phyloP scores from a whole-genome alignment of 1,139 yeast species.

The Blastobotrys elegans region DNA sequence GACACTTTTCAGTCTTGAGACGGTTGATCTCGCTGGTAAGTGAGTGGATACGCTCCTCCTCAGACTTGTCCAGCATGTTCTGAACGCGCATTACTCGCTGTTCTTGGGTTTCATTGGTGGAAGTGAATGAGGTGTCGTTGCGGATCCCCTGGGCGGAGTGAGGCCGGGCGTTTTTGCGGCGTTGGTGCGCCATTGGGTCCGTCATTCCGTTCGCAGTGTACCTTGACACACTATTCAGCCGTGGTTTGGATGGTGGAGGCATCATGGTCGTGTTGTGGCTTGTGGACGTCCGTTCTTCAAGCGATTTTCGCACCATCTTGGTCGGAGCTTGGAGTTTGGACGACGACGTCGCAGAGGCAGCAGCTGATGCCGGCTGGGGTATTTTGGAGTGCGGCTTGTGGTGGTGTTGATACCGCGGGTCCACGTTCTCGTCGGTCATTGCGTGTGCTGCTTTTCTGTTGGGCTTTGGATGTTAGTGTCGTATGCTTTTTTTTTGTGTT shows the following conservation, averaged over 20 bases:
- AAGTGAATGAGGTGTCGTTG: background rate
- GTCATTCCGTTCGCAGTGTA: constrained; percentile 4
- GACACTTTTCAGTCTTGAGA: constrained; percentile 19
- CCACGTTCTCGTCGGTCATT: constrained; percentile 10
- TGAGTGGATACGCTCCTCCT: background rate
- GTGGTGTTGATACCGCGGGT: background rate
- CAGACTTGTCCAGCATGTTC: background rate
- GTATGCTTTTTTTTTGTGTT: background rate
- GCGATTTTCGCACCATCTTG: constrained; percentile 5
- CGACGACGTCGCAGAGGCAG: background rate
- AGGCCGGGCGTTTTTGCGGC: background rate
- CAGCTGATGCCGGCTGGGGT: no score
- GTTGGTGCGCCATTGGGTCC: background rate
- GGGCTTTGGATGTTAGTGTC: no score
- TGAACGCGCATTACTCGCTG: background rate
- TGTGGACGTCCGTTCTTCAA: constrained; percentile 10
- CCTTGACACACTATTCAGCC: background rate
- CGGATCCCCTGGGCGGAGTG: constrained; percentile 8
- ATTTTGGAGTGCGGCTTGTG: background rate
- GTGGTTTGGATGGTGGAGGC: constrained; percentile 13
- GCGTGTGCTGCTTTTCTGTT: no score
- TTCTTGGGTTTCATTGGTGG: background rate
- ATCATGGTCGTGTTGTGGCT: constrained; percentile 1
- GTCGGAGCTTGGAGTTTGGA: constrained; percentile 8
- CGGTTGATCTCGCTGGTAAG: constrained; percentile 6